phyloP scores from a whole-genome alignment of 83 land plant species.

The Thuja plicata region DNA sequence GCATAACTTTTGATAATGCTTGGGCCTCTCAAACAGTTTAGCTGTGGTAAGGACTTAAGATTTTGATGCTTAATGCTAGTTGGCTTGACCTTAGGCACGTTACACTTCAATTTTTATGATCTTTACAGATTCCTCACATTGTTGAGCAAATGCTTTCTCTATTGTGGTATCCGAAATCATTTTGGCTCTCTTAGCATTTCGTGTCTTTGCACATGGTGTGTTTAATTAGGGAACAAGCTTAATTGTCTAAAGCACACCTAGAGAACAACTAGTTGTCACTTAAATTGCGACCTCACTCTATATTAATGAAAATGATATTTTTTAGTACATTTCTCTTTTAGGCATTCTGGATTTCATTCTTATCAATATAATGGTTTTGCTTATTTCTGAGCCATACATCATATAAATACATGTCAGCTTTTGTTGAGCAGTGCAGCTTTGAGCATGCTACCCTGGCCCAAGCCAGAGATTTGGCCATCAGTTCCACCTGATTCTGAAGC shows the following conservation, averaged over 20 bases:
- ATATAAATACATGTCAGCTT: slow-evolving; percentile 12
- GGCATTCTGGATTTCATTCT: neutral
- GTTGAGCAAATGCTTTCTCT: neutral
- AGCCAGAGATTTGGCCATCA: slow-evolving; percentile 90
- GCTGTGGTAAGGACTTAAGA: neutral
- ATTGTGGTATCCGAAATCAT: neutral
- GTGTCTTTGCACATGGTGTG: neutral
- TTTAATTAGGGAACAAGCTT: neutral
- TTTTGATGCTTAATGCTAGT: neutral
- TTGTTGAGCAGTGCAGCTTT: slow-evolving; percentile 71
- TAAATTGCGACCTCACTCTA: neutral
- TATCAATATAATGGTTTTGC: neutral
- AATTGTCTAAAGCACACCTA: neutral
- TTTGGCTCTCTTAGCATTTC: neutral
- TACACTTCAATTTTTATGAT: neutral
- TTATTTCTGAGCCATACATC: neutral
- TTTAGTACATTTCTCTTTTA: neutral
- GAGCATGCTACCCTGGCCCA: slow-evolving; percentile 99
- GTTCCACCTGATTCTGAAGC: slow-evolving; percentile 77
- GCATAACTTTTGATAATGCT: neutral
- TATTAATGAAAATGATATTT: neutral
- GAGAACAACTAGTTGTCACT: neutral
- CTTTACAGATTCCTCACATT: neutral
- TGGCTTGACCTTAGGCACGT: neutral
- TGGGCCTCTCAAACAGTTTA: neutral